A percentile compares a stretch with the other conserved stretches of the same genome.
phyloP scores from a whole-genome alignment of 2,329 filamentous ascomycete species.

The Pseudovirgaria hyperparasitica region DNA sequence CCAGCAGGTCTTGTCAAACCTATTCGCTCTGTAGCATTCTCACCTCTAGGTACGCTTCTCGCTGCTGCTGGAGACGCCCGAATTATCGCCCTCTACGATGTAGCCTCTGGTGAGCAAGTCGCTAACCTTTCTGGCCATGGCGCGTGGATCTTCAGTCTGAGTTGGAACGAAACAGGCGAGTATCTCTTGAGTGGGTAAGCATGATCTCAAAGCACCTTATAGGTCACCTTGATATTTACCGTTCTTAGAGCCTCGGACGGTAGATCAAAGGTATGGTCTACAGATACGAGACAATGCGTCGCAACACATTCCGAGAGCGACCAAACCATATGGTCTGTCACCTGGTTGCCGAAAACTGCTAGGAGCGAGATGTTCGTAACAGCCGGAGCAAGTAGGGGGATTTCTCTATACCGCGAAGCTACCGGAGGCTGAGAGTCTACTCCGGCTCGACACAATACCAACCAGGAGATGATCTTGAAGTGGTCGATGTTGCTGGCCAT shows the following conservation, averaged over 20 bases:
- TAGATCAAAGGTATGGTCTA: constrained; percentile 91
- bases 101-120: constrained; percentile 82
- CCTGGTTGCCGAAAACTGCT: constrained; percentile 24
- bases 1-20: constrained; percentile 64
- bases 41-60: constrained; percentile 68
- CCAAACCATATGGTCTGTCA: constrained; percentile 25
- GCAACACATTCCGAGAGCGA: constrained; percentile 85
- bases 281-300: constrained; percentile 72
- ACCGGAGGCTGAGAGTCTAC: too few species aligned
- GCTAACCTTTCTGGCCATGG: constrained; percentile 68
- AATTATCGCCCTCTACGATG: constrained; percentile 85
- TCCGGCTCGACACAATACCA: too few species aligned
- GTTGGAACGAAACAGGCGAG: constrained; percentile 90
- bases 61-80: constrained; percentile 83
- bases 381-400: constrained; percentile 21
- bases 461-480: too few species aligned
- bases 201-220: not conserved
- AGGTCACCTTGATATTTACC: constrained; percentile 3
- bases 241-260: constrained; percentile 61
- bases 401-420: constrained; percentile 27
- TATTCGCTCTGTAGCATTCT: constrained; percentile 76
- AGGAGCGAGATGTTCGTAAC: constrained; percentile 29
- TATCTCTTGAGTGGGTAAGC: constrained; percentile 68
- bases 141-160: constrained; percentile 80
- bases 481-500: too few species aligned